Percentiles rank a stretch among this genome's conserved stretches.
Evolutionary conservation across 2,329 filamentous ascomycete genomes (phyloP).

Genomic region (Endoconidiophora laricicola): DNA sequence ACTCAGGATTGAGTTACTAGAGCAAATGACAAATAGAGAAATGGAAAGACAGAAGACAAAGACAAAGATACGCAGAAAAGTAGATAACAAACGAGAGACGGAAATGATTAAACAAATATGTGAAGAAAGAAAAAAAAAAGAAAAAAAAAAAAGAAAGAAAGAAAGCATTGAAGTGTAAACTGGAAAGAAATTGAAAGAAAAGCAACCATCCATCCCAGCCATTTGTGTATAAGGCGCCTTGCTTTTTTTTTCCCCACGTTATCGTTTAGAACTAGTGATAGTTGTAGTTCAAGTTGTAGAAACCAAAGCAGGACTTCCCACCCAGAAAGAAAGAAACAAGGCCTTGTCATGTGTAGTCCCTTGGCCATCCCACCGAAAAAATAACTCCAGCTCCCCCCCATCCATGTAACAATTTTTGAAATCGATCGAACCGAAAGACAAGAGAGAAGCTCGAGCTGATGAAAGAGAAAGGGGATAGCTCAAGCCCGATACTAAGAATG

Average conservation of each 20-base stretch:
- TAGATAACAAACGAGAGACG: slow-evolving; percentile 3
- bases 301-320: too few relatives aligned
- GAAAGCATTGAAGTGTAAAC: slow-evolving; percentile 2
- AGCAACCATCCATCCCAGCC: slow-evolving; percentile 2
- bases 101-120: slow-evolving; percentile 10
- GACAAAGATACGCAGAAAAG: neutral
- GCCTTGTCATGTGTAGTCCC: neutral
- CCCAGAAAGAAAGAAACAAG: slow-evolving; percentile 5
- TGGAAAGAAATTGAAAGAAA: slow-evolving; percentile 11
- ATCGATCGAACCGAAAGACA: slow-evolving; percentile 8
- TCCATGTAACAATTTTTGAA: slow-evolving; percentile 6
- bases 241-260: too few relatives aligned
- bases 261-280: too few relatives aligned
- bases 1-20: too few relatives aligned
- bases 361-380: slow-evolving; percentile 8
- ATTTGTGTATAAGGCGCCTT: too few relatives aligned
- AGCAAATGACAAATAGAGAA: neutral
- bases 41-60: neutral
- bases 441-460: slow-evolving; percentile 8
- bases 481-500: slow-evolving; percentile 8
- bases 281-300: too few relatives aligned
- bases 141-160: slow-evolving; percentile 7
- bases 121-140: slow-evolving; percentile 4
- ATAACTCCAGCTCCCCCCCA: slow-evolving; percentile 9
- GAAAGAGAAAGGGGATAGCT: slow-evolving; percentile 1